Conservation (phyloP, 306 rosid genomes). For the Vicia villosa region DNA sequence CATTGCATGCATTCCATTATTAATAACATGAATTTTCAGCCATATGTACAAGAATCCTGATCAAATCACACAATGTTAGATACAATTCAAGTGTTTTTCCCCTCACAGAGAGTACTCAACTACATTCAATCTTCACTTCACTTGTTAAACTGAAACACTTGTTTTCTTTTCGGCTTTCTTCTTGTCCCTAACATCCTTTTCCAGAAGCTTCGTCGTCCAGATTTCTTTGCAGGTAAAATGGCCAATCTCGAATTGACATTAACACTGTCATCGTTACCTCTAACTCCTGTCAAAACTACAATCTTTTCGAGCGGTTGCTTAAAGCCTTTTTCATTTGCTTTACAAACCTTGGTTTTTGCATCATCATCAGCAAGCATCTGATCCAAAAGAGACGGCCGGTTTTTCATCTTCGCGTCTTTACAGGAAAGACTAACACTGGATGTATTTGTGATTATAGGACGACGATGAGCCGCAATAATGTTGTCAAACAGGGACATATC, state of each 20-base stretch:
- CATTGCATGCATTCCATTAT: constrained; percentile 11
- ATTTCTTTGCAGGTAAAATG: constrained; percentile 65
- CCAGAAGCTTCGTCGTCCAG: constrained; percentile 58
- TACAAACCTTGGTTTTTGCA: constrained; percentile 31
- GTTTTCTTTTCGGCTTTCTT: constrained; percentile 61
- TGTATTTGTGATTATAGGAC: constrained; percentile 31
- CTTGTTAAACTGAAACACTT: constrained; percentile 38
- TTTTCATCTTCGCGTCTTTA: constrained; percentile 42
- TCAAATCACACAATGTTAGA: background rate
- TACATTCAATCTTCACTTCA: constrained; percentile 37
- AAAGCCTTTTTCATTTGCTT: constrained; percentile 40
- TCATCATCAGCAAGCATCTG: constrained; percentile 78
- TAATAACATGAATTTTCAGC: background rate
- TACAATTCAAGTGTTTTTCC: background rate
- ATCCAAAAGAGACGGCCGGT: constrained; percentile 65
- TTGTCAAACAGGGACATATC: constrained; percentile 67
- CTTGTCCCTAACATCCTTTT: constrained; percentile 64
- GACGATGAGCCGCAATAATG: constrained; percentile 45
- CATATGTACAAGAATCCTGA: background rate
- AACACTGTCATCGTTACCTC: constrained; percentile 42
- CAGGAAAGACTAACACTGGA: constrained; percentile 31
- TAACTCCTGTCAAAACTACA: constrained; percentile 45
- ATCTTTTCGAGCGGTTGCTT: constrained; percentile 44
- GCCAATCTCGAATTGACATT: constrained; percentile 56
- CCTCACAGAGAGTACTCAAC: background rate